Base-by-base conservation (phyloP, 768 basidiomycete genomes). In the Peribolospora kevripleyi region DNA sequence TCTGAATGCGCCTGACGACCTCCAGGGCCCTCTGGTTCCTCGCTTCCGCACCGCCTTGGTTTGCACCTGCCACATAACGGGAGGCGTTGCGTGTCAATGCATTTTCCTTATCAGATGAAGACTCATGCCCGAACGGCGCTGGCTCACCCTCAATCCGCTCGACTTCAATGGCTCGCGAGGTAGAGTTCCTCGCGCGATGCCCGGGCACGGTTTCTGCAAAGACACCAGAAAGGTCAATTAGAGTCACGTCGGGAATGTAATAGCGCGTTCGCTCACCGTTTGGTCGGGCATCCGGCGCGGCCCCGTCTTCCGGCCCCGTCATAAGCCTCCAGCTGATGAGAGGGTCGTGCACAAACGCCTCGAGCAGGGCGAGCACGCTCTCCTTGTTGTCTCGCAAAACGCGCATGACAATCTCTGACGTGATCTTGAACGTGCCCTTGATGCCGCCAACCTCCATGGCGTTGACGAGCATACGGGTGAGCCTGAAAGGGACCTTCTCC, bases 361-460 rank as follows among this genome's bases (percentile, higher is more conserved):
- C 93, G 39, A 98, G 73, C 14, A 98, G 91, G 5, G 93, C 93
- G 84, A 97, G 87, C 57, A 98, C 72, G n/a, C 88, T 93, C 67
- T 98, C 93, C 69, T 88, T 88, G 70, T 98, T 97, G 56, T 84
- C 85, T 40, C 93, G 81, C 55, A 97, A 70, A 5, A 98, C 93
- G 54, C 77, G 75, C 91, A 98, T 97, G n/a, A 86, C 84, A 56
- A 88, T 88, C 64, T 93, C 88, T 10, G 46, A 95, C 7, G 85
- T 88, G 59, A 81, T 81, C 63, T 84, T 76, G 76, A 88, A 98
- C 65, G 85, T 93, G 43, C 93, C 93, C 64, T 95, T 86, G 58
- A 98, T 93, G 36, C 93, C 91, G 68, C 88, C 91, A 61, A 85
- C 88, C 76, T 98, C 93, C 93, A 98, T 98, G 9, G 93, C 93